These are phyloP conservation scores for Cryptosporidium felis DNA, from an alignment of 169 alveolate species.

Conservation along the genomic window DNA sequence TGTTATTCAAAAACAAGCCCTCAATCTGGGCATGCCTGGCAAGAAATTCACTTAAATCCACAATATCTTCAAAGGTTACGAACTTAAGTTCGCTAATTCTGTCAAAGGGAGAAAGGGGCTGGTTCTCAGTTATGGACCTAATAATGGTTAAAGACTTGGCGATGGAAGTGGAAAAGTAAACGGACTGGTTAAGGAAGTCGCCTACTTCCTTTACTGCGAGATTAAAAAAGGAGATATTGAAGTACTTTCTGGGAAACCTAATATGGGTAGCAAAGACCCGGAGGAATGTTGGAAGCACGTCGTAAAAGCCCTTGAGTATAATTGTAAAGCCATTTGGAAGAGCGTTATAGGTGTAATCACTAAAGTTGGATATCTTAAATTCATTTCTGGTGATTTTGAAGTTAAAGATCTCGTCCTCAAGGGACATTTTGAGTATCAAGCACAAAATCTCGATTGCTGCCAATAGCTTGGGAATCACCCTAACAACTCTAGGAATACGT, in stretches of 20 bases:
- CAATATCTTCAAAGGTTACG: not conserved
- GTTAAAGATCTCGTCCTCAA: slow-evolving; percentile 29
- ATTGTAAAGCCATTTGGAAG: slow-evolving; percentile 50
- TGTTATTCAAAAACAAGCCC: not conserved
- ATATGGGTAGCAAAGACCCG: slow-evolving; percentile 1
- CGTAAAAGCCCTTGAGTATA: slow-evolving; percentile 3
- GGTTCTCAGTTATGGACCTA: slow-evolving; percentile 37
- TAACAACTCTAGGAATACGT: slow-evolving; percentile 1
- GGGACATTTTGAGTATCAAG: not conserved
- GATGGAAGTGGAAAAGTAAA: slow-evolving; percentile 9
- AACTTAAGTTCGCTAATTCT: slow-evolving; percentile 14
- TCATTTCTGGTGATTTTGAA: slow-evolving; percentile 19
- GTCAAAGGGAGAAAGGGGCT: slow-evolving; percentile 9
- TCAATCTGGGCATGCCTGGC: slow-evolving; percentile 6
- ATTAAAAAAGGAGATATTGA: not conserved
- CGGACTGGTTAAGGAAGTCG: not conserved
- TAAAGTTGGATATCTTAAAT: slow-evolving; percentile 11
- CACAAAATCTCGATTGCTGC: slow-evolving; percentile 42
- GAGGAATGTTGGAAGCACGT: slow-evolving; percentile 19
- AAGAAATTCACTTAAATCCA: not conserved
- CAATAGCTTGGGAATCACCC: slow-evolving; percentile 1
- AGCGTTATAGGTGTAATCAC: not conserved
- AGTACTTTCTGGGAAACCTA: not conserved
- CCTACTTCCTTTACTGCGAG: not conserved
- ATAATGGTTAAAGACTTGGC: not conserved